These are phyloP conservation scores for Olyra latifolia DNA, from an alignment of 176 grass and related monocot species.

Conservation along the genomic window DNA sequence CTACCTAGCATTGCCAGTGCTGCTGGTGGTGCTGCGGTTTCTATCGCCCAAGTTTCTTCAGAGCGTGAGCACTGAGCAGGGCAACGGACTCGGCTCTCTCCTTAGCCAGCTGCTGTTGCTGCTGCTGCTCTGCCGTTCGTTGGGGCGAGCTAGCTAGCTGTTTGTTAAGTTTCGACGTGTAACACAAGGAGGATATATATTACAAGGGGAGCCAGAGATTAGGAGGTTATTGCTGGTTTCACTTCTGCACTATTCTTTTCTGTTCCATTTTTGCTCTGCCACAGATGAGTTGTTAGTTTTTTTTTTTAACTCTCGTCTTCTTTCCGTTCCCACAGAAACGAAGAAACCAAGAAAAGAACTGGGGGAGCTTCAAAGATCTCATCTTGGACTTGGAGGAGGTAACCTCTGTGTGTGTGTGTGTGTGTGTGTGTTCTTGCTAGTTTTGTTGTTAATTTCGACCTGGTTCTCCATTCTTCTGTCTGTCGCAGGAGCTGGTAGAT, in stretches of 20 bases:
- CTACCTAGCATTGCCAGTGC: not conserved
- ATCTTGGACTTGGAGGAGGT: not conserved
- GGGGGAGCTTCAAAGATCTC: conserved; percentile 10
- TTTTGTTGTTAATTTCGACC: not conserved
- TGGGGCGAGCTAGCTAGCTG: not conserved
- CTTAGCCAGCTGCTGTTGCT: not conserved
- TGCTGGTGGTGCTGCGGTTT: not conserved
- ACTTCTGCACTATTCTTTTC: not conserved
- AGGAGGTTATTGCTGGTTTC: conserved; percentile 32
- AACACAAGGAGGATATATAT: not conserved
- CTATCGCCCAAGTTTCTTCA: not conserved
- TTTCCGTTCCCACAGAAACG: not conserved
- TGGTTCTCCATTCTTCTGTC: not conserved
- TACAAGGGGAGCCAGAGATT: not conserved
- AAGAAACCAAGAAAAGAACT: not conserved
- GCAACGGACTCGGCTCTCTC: no score
- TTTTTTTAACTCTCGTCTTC: conserved; percentile 15
- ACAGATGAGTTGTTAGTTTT: not conserved
- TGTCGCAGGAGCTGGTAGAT: conserved; percentile 9
- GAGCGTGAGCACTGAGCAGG: not conserved
- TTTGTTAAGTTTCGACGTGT: not conserved
- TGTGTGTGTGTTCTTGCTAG: not conserved
- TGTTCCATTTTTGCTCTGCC: not conserved
- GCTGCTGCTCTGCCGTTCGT: not conserved
- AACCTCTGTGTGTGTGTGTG: not conserved